Evolutionary conservation across 1,139 yeast species (phyloP).

Genomic region (Williopsis jadinii): DNA sequence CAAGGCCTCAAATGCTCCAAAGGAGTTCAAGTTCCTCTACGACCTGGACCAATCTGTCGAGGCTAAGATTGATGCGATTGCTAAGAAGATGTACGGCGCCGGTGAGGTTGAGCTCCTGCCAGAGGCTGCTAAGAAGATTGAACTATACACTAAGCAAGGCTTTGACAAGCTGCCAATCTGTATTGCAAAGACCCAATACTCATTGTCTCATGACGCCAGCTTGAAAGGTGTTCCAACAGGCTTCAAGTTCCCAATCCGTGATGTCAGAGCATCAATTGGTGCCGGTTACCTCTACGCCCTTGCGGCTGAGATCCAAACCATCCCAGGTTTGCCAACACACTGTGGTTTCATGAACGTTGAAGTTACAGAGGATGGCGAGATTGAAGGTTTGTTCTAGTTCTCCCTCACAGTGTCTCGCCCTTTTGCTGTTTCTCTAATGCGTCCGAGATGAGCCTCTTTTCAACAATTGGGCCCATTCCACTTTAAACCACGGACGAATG

Average conservation of each 20-base stretch:
- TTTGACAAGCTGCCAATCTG: constrained; percentile 84
- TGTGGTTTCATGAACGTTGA: constrained; percentile 84
- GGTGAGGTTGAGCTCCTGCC: constrained; percentile 80
- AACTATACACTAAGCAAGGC: constrained; percentile 81
- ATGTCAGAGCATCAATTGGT: constrained; percentile 73
- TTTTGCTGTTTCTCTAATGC: too few species aligned
- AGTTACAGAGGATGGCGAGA: constrained; percentile 70
- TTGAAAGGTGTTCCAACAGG: constrained; percentile 79
- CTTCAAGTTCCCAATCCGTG: constrained; percentile 73
- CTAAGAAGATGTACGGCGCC: constrained; percentile 92
- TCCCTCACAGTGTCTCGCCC: too few species aligned
- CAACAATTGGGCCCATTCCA: too few species aligned
- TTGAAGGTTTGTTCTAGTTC: constrained; percentile 56
- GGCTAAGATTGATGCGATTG: constrained; percentile 77
- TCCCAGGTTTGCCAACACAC: constrained; percentile 78
- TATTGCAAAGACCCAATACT: constrained; percentile 80
- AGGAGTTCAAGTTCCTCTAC: constrained; percentile 66
- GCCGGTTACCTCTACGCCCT: constrained; percentile 79
- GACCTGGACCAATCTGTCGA: constrained; percentile 67
- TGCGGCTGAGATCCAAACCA: constrained; percentile 79
- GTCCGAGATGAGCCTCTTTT: too few species aligned
- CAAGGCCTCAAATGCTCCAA: constrained; percentile 53
- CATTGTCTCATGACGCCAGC: constrained; percentile 74
- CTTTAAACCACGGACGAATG: too few species aligned
- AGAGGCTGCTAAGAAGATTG: constrained; percentile 79